phyloP scores from a whole-genome alignment of 208 protist genomes.

The Dictyostelium gargantuum region DNA sequence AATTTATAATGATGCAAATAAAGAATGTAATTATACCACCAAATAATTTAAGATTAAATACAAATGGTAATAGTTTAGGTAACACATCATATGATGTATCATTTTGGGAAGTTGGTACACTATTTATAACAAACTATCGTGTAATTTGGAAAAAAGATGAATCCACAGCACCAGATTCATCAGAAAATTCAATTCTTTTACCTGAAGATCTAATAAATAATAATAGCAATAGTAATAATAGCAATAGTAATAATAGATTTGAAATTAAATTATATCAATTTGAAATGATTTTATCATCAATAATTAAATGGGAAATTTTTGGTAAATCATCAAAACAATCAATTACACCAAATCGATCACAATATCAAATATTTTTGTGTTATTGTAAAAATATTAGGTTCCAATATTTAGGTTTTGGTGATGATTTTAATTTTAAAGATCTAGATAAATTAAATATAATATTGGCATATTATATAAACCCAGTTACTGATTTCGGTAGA shows the following conservation, averaged over 20 bases:
- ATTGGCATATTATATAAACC: constrained; percentile 39
- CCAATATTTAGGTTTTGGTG: constrained; percentile 34
- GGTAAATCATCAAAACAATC: constrained; percentile 5
- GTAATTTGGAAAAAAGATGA: constrained; percentile 17
- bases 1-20: constrained; percentile 25
- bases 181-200: not conserved
- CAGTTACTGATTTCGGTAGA: constrained; percentile 20
- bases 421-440: not conserved
- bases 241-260: not conserved
- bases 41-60: not conserved
- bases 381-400: constrained; percentile 61
- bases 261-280: constrained; percentile 32
- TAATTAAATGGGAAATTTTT: constrained; percentile 32
- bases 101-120: not conserved
- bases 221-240: not conserved
- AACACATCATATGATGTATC: not conserved
- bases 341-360: not conserved
- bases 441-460: constrained; percentile 17
- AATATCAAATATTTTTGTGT: not conserved
- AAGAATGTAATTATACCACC: constrained; percentile 16
- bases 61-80: not conserved
- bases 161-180: not conserved
- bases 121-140: constrained; percentile 6
- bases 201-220: not conserved
- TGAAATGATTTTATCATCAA: constrained; percentile 39